phyloP scores from a whole-genome alignment of 140 eudicot genomes.

The Oenanthe javanica region DNA sequence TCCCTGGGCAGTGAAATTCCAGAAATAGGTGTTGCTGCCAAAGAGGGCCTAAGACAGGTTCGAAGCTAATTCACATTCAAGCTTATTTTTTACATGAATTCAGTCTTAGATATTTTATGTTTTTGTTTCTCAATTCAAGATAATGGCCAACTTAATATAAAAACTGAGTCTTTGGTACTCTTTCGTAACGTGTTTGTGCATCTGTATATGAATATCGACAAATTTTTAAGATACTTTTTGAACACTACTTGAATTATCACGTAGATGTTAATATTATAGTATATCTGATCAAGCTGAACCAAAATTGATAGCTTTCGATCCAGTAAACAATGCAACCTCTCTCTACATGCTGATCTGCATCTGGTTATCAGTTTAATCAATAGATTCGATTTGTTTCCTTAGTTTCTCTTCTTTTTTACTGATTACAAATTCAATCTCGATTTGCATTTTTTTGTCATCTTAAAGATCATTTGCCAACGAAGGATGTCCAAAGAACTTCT shows the following conservation, averaged over 20 bases:
- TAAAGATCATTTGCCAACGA: constrained; percentile 80
- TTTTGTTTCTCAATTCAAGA: neutral
- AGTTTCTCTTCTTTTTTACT: neutral
- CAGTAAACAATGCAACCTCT: neutral
- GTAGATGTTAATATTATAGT: neutral
- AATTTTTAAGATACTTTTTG: neutral
- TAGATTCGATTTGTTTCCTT: neutral
- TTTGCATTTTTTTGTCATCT: constrained; percentile 4
- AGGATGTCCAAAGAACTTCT: constrained; percentile 92
- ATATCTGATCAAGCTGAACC: neutral
- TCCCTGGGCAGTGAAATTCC: constrained; percentile 79
- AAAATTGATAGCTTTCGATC: neutral
- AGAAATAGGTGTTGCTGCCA: constrained; percentile 85
- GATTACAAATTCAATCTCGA: neutral
- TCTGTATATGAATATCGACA: neutral
- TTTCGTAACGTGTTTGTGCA: neutral
- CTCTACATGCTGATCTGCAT: neutral
- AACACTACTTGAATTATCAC: neutral
- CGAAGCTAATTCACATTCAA: neutral
- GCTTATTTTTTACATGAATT: neutral
- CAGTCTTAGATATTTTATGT: neutral
- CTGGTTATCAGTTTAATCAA: neutral
- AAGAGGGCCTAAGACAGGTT: constrained; percentile 95
- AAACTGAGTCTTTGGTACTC: neutral
- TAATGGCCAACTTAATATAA: neutral